Evolutionary conservation across 2,329 filamentous ascomycete genomes (phyloP).

Genomic region (Fusarium lyarnte): DNA sequence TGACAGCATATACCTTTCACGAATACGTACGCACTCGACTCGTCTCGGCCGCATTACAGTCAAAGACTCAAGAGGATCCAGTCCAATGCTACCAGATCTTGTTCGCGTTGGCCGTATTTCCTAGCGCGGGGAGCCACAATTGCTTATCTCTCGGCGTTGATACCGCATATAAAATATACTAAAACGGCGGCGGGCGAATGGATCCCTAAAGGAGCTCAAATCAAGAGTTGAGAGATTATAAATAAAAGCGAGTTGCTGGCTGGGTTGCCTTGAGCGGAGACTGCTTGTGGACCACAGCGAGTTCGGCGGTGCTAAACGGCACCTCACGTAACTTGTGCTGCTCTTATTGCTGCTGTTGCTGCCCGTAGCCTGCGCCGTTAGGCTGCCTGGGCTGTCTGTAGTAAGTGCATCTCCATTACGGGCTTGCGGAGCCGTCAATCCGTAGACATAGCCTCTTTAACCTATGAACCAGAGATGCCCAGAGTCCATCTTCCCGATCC

Average conservation of each 20-base stretch:
- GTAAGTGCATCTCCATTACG: constrained; percentile 8
- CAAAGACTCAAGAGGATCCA: not conserved
- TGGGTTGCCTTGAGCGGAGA: constrained; percentile 30
- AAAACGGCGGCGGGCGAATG: constrained; percentile 30
- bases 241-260: constrained; percentile 41
- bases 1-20: not conserved
- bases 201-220: constrained; percentile 34
- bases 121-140: constrained; percentile 34
- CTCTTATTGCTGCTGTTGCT: not conserved
- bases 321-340: not conserved
- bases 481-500: constrained; percentile 27
- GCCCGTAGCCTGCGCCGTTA: not conserved
- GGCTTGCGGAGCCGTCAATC: constrained; percentile 36
- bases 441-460: constrained; percentile 10
- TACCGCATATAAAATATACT: constrained; percentile 11
- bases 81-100: constrained; percentile 14
- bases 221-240: constrained; percentile 43
- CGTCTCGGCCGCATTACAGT: constrained; percentile 24
- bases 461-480: constrained; percentile 18
- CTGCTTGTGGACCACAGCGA: constrained; percentile 36
- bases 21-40: constrained; percentile 1
- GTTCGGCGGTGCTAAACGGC: constrained; percentile 36
- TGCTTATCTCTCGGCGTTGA: constrained; percentile 38
- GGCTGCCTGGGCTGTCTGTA: not conserved
- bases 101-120: constrained; percentile 25